Base-by-base conservation (phyloP, 257 asterid species). In the Plectranthus barbatus region DNA sequence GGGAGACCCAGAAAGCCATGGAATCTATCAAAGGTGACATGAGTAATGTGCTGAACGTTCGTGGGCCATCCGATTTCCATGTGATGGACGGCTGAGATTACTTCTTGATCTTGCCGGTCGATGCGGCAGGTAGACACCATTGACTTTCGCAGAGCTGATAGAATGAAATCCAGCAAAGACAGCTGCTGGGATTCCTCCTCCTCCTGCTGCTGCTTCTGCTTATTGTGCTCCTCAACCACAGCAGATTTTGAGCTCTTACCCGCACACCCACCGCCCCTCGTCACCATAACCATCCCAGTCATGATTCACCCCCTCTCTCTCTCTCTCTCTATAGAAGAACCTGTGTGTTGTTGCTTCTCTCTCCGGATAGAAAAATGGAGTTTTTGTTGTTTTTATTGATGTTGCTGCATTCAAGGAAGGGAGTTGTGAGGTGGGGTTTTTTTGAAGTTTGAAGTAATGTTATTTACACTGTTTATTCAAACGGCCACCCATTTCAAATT, bases 41-140 rank as follows among this genome's bases (percentile, higher is more conserved):
- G 99, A 46, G 96, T 60, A 8, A 93, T 75, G 80, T 93, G 99
- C 73, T 87, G 88, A 12, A 92, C 97, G 56, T 92, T 76, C 0
- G 97, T 88, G 55, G 98, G 98, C 93, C 89, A 92, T 13, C 98
- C 97, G 74, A 92, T 92, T 55, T 92, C 98, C 95, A 91, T 81
- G 44, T 76, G 79, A 40, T 77, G 91, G 33, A 85, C 87, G 77
- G 91, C 79, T 15, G 89, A 76, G 52, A 84, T 73, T 57, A 75
- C 81, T 6, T 79, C 87, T 11, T 80, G 88, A 6, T 84, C 95
- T 13, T 76, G 64, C 41, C 84, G 64, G 41, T 87, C 91, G 44
- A 89, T 73, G 7, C 91, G 86, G 79, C 99, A 93, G 4, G 87
- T 76, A 7, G 94, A 83, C 72, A 83, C 88, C 99, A 93, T 85